Conservation (phyloP, 495 filamentous ascomycete species). For the Eremomyces bilateralis region DNA sequence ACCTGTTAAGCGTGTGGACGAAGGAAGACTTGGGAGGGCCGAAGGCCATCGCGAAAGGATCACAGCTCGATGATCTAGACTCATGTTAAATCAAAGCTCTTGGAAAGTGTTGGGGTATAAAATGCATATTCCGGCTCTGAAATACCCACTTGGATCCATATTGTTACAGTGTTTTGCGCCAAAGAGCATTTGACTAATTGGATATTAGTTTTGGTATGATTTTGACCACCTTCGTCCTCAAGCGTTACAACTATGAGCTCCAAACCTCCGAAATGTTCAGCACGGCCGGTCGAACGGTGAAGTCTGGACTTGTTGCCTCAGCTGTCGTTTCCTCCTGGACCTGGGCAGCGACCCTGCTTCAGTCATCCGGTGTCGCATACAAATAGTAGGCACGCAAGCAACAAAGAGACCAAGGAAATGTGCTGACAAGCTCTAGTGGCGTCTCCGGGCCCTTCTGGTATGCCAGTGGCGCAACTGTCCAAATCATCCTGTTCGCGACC, state of each 20-base stretch:
- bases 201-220: slow-evolving; percentile 9
- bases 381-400: slow-evolving; percentile 30
- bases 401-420: not conserved
- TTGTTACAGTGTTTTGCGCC: no score
- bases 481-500: slow-evolving; percentile 66
- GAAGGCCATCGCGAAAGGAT: no score
- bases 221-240: slow-evolving; percentile 14
- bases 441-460: slow-evolving; percentile 28
- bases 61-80: no score
- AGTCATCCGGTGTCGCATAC: slow-evolving; percentile 72
- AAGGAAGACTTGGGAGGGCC: no score
- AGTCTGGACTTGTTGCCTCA: slow-evolving; percentile 70
- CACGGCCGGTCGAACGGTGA: slow-evolving; percentile 79
- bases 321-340: slow-evolving; percentile 94
- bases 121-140: no score
- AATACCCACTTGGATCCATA: no score
- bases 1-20: no score
- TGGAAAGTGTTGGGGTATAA: no score
- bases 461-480: slow-evolving; percentile 21
- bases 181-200: slow-evolving; percentile 1
- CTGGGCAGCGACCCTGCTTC: slow-evolving; percentile 62
- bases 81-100: no score
- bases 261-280: slow-evolving; percentile 94
- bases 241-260: slow-evolving; percentile 59
- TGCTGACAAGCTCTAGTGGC: slow-evolving; percentile 27